Conservation (phyloP, 176 grass and related monocot species). For the Panicum miliaceum region DNA sequence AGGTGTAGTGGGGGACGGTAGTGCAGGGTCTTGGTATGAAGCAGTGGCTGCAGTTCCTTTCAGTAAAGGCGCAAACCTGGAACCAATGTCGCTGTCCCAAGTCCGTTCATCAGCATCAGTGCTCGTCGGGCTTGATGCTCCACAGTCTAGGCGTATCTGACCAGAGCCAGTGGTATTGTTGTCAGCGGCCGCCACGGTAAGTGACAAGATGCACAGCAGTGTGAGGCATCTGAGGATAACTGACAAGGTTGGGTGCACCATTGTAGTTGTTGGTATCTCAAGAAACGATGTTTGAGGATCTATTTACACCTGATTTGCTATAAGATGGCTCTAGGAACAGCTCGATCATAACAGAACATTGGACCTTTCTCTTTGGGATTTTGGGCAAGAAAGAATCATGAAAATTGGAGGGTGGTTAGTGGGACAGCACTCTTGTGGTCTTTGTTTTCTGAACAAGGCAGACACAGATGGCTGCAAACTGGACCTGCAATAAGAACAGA, state of each 20-base stretch:
- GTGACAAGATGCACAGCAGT: constrained; percentile 15
- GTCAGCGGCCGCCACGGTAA: not conserved
- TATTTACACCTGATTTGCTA: constrained; percentile 3
- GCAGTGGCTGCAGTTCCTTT: not conserved
- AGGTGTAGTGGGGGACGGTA: constrained; percentile 32
- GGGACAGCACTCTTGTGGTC: not conserved
- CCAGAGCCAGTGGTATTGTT: constrained; percentile 29
- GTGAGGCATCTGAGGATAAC: constrained; percentile 34
- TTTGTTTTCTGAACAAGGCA: not conserved
- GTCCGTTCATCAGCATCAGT: not conserved
- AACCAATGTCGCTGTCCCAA: constrained; percentile 54
- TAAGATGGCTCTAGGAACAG: not conserved
- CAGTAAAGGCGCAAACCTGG: constrained; percentile 57
- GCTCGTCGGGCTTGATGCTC: not conserved
- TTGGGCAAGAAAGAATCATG: not conserved
- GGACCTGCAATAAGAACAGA: constrained; percentile 25
- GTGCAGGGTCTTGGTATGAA: constrained; percentile 14
- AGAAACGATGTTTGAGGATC: not conserved
- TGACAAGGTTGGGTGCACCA: not conserved
- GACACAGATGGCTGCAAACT: not conserved
- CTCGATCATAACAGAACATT: not conserved
- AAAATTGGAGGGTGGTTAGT: not conserved
- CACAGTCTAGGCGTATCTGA: constrained; percentile 56
- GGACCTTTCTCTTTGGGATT: not conserved
- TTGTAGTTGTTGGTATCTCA: constrained; percentile 14